phyloP scores from a whole-genome alignment of 192 early-diverging fungal genomes.

The Coemansia sp. region DNA sequence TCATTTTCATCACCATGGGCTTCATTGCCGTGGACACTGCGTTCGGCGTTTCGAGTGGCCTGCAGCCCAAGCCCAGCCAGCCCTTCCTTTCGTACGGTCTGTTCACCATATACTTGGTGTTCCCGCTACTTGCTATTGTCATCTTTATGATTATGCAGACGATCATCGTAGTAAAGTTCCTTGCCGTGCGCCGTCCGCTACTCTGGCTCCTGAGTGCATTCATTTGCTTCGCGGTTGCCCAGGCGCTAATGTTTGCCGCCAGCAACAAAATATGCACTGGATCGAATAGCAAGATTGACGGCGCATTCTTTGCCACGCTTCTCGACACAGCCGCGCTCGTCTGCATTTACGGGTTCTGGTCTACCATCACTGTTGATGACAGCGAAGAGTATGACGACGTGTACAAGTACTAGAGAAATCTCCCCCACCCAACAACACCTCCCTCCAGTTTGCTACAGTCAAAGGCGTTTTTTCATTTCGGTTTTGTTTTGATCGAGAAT shows the following conservation, averaged over 20 bases:
- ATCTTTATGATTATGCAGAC: slow-evolving; percentile 38
- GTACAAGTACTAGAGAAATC: slow-evolving; percentile 44
- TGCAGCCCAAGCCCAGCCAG: slow-evolving; percentile 42
- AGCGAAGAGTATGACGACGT: slow-evolving; percentile 38
- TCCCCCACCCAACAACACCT: too few relatives aligned
- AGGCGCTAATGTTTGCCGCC: slow-evolving; percentile 50
- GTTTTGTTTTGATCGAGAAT: neutral
- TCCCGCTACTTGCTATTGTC: slow-evolving; percentile 48
- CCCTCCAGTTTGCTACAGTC: too few relatives aligned
- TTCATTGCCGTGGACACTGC: slow-evolving; percentile 54
- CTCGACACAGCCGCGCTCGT: slow-evolving; percentile 49
- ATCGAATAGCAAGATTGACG: slow-evolving; percentile 48
- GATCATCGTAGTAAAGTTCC: slow-evolving; percentile 47
- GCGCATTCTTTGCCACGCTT: slow-evolving; percentile 57
- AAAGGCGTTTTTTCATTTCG: too few relatives aligned
- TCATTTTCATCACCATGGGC: slow-evolving; percentile 49
- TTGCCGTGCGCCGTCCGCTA: slow-evolving; percentile 49
- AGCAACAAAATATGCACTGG: slow-evolving; percentile 57
- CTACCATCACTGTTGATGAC: slow-evolving; percentile 57
- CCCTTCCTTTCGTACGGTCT: slow-evolving; percentile 47
- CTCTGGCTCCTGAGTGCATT: slow-evolving; percentile 45
- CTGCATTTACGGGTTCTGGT: slow-evolving; percentile 59
- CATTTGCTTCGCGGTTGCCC: slow-evolving; percentile 46
- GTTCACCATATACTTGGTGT: slow-evolving; percentile 51
- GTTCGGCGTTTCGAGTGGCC: slow-evolving; percentile 49